These are phyloP conservation scores for Hericium erinaceus DNA, from an alignment of 768 basidiomycete genomes.

Conservation along the genomic window DNA sequence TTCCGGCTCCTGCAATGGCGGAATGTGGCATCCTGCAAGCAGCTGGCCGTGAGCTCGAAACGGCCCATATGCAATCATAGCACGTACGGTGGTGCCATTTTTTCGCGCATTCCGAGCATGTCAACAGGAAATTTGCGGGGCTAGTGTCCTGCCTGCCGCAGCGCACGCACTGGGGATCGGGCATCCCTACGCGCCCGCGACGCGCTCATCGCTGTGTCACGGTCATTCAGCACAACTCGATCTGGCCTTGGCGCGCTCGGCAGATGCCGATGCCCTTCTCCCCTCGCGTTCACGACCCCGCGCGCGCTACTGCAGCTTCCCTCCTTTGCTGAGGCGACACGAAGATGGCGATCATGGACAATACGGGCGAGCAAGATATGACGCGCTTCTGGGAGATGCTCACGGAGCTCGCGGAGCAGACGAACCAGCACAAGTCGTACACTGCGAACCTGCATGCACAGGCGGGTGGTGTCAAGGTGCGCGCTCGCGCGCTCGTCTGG, in stretches of 20 bases:
- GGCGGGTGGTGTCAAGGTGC: conserved; percentile 72
- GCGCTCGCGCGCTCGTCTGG: conserved; percentile 11
- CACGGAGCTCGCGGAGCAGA: conserved; percentile 74
- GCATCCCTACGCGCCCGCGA: neutral
- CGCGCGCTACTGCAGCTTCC: neutral
- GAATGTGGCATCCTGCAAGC: conserved; percentile 1
- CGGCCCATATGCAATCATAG: neutral
- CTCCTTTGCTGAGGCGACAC: neutral
- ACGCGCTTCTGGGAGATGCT: conserved; percentile 58
- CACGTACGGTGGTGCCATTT: conserved; percentile 2
- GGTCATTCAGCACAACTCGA: neutral
- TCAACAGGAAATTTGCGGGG: conserved; percentile 24
- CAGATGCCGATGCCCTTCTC: neutral
- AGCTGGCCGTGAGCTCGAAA: neutral
- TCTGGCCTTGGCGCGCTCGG: neutral
- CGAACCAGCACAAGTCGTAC: conserved; percentile 67
- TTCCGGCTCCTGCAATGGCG: neutral
- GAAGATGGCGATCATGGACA: conserved; percentile 47
- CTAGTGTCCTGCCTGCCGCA: conserved; percentile 19
- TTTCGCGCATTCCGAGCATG: conserved; percentile 23
- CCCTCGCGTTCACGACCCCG: neutral
- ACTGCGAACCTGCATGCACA: conserved; percentile 66
- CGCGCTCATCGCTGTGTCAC: neutral
- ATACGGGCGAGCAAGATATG: conserved; percentile 45
- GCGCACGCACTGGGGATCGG: conserved; percentile 16